Percentiles rank a stretch among this genome's conserved stretches.
Conservation (phyloP, 148 eudicot genomes). For the Tetragonia tetragonoides region DNA sequence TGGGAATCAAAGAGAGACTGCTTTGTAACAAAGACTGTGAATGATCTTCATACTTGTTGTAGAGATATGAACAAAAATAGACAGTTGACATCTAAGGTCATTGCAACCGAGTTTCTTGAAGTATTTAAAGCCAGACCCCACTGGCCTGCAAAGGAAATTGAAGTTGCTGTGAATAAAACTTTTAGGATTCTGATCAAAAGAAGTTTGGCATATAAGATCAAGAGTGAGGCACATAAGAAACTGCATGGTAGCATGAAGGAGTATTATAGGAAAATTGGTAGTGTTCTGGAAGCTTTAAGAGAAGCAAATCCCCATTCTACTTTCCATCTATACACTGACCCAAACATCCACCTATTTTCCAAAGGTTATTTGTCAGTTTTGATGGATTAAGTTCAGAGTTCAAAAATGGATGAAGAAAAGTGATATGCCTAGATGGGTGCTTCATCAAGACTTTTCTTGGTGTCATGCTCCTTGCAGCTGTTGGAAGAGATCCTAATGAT, state of each 20-base stretch:
- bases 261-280: not conserved
- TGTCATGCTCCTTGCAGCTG: not conserved
- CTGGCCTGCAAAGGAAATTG: not conserved
- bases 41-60: not conserved
- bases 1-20: not conserved
- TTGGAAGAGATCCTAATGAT: not conserved
- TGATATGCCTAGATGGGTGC: not conserved
- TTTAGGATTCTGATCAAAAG: not conserved
- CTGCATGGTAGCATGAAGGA: slow-evolving; percentile 2
- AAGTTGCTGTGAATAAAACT: not conserved
- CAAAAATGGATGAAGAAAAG: not conserved
- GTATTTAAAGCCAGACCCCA: not conserved
- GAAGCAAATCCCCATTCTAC: not conserved
- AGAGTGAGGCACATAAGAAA: not conserved
- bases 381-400: not conserved
- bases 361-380: not conserved
- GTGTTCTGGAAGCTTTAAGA: not conserved
- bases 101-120: not conserved
- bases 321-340: not conserved
- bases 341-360: not conserved
- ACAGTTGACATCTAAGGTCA: not conserved
- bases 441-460: slow-evolving; percentile 9
- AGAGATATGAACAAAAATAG: slow-evolving; percentile 1
- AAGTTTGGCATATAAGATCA: slow-evolving; percentile 3
- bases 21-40: not conserved